phyloP scores from a whole-genome alignment of 2,329 filamentous ascomycete species.

The Rugonectria rugulosa region DNA sequence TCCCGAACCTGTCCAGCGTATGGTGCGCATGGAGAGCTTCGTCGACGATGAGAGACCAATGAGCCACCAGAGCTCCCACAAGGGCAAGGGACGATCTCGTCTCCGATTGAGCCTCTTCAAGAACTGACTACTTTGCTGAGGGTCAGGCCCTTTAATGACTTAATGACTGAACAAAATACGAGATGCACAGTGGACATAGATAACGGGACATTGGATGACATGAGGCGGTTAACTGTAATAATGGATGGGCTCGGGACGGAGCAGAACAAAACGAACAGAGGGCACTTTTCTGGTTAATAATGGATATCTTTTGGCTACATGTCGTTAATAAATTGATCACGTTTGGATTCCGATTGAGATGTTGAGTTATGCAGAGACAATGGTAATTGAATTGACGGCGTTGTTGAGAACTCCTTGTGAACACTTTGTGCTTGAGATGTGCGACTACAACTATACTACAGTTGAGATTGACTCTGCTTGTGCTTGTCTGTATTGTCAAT shows the following conservation, averaged over 20 bases:
- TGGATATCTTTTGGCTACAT: neutral
- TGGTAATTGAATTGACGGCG: neutral
- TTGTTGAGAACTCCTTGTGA: neutral
- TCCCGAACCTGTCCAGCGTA: constrained; percentile 14
- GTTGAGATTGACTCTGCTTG: too few relatives aligned
- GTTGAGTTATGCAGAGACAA: neutral
- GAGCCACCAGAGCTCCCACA: constrained; percentile 19
- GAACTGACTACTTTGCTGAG: constrained; percentile 15
- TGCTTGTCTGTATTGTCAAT: too few relatives aligned
- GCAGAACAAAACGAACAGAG: neutral
- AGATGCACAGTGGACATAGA: constrained; percentile 13
- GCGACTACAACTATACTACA: too few relatives aligned
- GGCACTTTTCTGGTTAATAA: neutral
- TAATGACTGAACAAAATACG: constrained; percentile 17
- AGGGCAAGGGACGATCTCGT: constrained; percentile 13
- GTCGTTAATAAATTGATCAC: constrained; percentile 1
- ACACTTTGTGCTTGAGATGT: too few relatives aligned
- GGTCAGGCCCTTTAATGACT: constrained; percentile 5
- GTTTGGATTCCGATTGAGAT: neutral
- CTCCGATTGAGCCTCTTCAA: constrained; percentile 21
- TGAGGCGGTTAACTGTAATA: constrained; percentile 1
- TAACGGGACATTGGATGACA: neutral
- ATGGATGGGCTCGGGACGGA: neutral
- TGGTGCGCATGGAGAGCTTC: constrained; percentile 21
- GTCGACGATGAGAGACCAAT: constrained; percentile 17